A percentile compares a stretch with the other conserved stretches of the same genome.
phyloP scores from a whole-genome alignment of 2,329 filamentous ascomycete species.

The Trichoderma semiorbis region DNA sequence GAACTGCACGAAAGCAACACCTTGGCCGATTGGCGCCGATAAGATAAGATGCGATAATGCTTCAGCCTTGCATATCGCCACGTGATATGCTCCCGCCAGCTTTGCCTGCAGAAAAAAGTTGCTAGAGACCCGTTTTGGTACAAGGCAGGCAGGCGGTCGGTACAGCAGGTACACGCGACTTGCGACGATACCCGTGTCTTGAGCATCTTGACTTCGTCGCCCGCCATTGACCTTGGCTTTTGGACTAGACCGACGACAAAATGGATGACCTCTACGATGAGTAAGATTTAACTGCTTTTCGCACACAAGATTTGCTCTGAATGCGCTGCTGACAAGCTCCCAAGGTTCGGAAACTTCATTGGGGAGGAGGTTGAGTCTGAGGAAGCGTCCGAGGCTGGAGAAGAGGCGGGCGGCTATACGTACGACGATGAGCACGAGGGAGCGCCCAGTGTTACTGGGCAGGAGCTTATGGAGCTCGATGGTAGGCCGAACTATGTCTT shows the following conservation, averaged over 20 bases:
- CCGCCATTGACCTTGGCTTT: slow-evolving; percentile 23
- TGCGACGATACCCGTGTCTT: slow-evolving; percentile 20
- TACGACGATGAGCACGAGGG: slow-evolving; percentile 72
- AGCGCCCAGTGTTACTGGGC: slow-evolving; percentile 61
- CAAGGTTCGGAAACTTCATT: slow-evolving; percentile 95
- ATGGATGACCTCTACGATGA: slow-evolving; percentile 99
- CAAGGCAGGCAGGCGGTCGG: slow-evolving; percentile 11
- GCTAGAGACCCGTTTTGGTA: slow-evolving; percentile 7
- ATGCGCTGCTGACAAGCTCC: background rate
- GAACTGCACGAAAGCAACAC: background rate
- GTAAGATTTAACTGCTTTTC: slow-evolving; percentile 44
- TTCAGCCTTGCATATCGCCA: slow-evolving; percentile 17
- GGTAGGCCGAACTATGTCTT: slow-evolving; percentile 44
- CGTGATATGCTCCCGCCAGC: slow-evolving; percentile 19
- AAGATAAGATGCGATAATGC: slow-evolving; percentile 9
- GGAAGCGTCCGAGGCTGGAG: slow-evolving; percentile 75
- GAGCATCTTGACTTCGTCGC: slow-evolving; percentile 18
- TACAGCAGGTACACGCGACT: slow-evolving; percentile 18
- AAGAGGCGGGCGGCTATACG: slow-evolving; percentile 71
- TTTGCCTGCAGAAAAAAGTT: slow-evolving; percentile 22
- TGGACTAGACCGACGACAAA: slow-evolving; percentile 25
- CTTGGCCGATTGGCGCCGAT: background rate
- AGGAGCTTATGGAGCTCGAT: slow-evolving; percentile 93
- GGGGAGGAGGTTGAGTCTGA: slow-evolving; percentile 85
- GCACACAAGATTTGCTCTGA: background rate